phyloP scores from a whole-genome alignment of 306 rosid species.

The Aeschynomene evenia region DNA sequence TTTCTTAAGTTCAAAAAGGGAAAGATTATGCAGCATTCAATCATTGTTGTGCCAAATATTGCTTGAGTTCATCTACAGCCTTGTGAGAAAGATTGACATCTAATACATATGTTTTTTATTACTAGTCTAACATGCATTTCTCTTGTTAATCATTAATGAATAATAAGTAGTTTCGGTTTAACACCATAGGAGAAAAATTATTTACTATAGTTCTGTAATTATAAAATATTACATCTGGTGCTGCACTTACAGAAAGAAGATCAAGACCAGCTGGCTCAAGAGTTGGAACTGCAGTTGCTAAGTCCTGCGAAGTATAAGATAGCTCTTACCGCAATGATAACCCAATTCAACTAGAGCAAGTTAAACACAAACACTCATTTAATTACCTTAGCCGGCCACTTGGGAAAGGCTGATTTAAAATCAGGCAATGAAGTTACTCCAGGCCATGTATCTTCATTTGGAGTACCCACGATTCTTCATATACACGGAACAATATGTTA shows the following conservation, averaged over 20 bases:
- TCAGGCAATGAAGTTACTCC: conserved; percentile 97
- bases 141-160: conserved; percentile 13
- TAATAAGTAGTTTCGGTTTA: conserved; percentile 17
- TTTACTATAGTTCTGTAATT: neutral
- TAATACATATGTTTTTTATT: neutral
- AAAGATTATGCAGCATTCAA: neutral
- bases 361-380: neutral
- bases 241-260: conserved; percentile 81
- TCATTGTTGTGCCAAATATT: neutral
- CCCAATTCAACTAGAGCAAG: conserved; percentile 5
- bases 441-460: conserved; percentile 95
- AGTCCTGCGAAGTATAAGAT: conserved; percentile 53
- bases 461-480: conserved; percentile 91
- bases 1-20: conserved; percentile 1
- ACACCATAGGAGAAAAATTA: conserved; percentile 8
- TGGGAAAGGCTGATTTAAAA: conserved; percentile 90
- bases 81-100: conserved; percentile 21
- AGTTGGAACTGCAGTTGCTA: conserved; percentile 78
- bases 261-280: conserved; percentile 82
- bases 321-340: neutral
- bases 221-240: conserved; percentile 4
- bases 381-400: conserved; percentile 79
- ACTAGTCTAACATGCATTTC: neutral
- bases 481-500: conserved; percentile 28
- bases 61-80: conserved; percentile 5